Evolutionary conservation across 495 filamentous ascomycete genomes (phyloP).

Genomic region (Penicillium bialowiezense): DNA sequence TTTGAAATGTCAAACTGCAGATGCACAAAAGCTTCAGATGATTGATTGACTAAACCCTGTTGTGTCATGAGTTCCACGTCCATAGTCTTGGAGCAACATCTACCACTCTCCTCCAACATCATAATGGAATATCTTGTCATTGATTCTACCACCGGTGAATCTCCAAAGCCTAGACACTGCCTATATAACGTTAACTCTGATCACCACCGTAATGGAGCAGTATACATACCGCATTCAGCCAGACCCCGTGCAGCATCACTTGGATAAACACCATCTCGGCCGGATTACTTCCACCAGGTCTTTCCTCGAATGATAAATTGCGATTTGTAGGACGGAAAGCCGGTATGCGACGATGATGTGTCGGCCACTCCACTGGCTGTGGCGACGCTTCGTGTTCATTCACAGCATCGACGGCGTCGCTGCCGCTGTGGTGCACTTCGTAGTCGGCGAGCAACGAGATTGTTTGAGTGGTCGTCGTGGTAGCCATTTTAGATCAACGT

Average conservation of each 20-base stretch:
- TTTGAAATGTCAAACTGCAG: too few species aligned
- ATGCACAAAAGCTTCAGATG: too few species aligned
- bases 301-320: conserved; percentile 35
- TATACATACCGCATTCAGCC: conserved; percentile 50
- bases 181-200: conserved; percentile 18
- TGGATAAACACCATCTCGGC: conserved; percentile 46
- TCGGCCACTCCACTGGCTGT: conserved; percentile 38
- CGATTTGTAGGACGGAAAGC: conserved; percentile 47
- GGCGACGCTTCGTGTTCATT: conserved; percentile 1
- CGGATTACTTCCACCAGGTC: conserved; percentile 41
- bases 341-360: conserved; percentile 47
- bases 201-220: not conserved
- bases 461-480: conserved; percentile 31
- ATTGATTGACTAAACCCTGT: too few species aligned
- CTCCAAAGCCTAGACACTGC: conserved; percentile 38
- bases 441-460: conserved; percentile 45
- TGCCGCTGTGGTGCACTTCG: conserved; percentile 40
- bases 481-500: conserved; percentile 32
- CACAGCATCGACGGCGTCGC: conserved; percentile 12
- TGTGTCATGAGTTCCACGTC: too few species aligned
- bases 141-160: conserved; percentile 42
- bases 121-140: conserved; percentile 41
- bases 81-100: too few species aligned
- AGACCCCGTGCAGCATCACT: conserved; percentile 52
- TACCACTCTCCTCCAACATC: conserved; percentile 53